Evolutionary conservation across 805 yeast species (phyloP).

Genomic region (Pichia insulana): DNA sequence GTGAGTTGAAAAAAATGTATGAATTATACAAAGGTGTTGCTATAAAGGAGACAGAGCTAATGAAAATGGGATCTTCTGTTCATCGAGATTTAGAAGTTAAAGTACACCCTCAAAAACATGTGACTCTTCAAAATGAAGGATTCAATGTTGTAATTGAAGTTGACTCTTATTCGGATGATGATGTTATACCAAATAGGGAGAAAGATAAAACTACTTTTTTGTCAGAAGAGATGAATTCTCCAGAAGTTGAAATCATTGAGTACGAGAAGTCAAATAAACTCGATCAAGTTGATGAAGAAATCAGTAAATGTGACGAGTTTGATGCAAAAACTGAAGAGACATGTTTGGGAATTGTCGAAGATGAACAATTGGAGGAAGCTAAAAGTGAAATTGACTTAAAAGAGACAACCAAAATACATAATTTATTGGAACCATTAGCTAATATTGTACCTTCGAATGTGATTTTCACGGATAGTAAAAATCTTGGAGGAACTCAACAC

Average conservation of each 20-base stretch:
- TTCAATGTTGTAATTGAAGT: not conserved
- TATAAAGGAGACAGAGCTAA: conserved; percentile 29
- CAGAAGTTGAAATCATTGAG: no score
- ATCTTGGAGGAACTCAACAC: not conserved
- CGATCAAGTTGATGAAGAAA: no score
- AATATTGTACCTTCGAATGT: not conserved
- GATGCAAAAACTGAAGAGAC: not conserved
- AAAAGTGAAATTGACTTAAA: conserved; percentile 14
- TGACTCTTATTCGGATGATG: not conserved
- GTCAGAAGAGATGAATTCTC: no score
- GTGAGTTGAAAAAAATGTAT: conserved; percentile 54
- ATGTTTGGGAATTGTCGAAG: not conserved
- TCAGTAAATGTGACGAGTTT: no score
- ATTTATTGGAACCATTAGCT: no score
- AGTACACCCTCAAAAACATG: conserved; percentile 32
- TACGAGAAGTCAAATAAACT: no score
- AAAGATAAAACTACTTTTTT: no score
- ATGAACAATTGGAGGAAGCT: not conserved
- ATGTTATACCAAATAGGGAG: not conserved
- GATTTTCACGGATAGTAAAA: not conserved
- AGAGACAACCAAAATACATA: conserved; percentile 10
- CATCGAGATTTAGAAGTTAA: conserved; percentile 42
- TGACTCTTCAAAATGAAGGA: conserved; percentile 6
- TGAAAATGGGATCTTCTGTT: conserved; percentile 37
- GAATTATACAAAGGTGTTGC: conserved; percentile 34